Percentiles rank a stretch among this genome's conserved stretches.
Conservation (phyloP, 192 early-diverging fungal species). For the Podila clonocystis region DNA sequence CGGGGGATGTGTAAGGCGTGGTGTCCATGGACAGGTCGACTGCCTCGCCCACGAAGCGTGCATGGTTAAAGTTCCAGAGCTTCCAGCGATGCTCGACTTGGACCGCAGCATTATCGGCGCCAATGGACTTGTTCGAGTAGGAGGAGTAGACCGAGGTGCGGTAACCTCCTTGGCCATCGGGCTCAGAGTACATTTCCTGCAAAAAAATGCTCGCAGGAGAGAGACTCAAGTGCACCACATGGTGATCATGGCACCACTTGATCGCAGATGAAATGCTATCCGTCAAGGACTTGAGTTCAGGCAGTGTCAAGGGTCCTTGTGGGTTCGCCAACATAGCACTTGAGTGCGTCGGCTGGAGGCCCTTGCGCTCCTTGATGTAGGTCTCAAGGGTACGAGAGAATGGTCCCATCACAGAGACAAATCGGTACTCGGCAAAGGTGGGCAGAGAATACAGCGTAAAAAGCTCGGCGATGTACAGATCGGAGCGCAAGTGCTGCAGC, state of each 20-base stretch:
- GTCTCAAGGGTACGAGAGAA: constrained; percentile 38
- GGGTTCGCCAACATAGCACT: background rate
- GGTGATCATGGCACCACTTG: constrained; percentile 46
- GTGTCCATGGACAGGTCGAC: constrained; percentile 36
- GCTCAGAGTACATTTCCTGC: constrained; percentile 46
- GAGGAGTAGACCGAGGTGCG: constrained; percentile 27
- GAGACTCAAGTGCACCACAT: constrained; percentile 37
- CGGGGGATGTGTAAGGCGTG: constrained; percentile 28
- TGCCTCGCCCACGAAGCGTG: constrained; percentile 33
- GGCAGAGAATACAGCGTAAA: constrained; percentile 35
- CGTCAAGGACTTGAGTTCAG: constrained; percentile 31
- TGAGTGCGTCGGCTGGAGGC: background rate
- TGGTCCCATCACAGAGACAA: constrained; percentile 45
- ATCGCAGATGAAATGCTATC: constrained; percentile 37
- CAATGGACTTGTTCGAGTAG: constrained; percentile 7
- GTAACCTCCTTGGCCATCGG: constrained; percentile 38
- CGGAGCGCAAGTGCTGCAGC: constrained; percentile 39
- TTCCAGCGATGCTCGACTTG: constrained; percentile 39
- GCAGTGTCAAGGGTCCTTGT: constrained; percentile 20
- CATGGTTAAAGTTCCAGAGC: constrained; percentile 44
- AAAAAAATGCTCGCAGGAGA: constrained; percentile 34
- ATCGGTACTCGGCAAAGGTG: constrained; percentile 35
- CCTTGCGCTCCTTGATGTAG: constrained; percentile 32
- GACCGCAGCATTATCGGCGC: constrained; percentile 4
- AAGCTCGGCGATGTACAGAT: constrained; percentile 27